A percentile compares a stretch with the other conserved stretches of the same genome.
phyloP scores from a whole-genome alignment of 257 asterid species.

The Catharanthus roseus region DNA sequence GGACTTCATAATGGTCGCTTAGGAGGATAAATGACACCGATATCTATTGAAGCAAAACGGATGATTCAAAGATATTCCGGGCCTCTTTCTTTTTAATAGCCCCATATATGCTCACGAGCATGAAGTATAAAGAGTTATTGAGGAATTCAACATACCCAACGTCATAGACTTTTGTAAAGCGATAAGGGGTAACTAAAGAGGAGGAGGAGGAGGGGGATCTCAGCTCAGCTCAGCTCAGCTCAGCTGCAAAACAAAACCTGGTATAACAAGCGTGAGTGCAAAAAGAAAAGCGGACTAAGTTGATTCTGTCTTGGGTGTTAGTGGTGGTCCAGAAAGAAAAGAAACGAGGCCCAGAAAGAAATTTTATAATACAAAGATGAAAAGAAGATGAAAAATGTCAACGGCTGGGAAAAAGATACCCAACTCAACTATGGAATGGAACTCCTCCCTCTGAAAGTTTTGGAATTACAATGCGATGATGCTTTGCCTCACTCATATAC shows the following conservation, averaged over 20 bases:
- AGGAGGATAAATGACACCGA: too few species aligned
- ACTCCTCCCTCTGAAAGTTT: slow-evolving; percentile 30
- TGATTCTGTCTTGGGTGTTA: slow-evolving; percentile 28
- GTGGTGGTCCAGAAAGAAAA: slow-evolving; percentile 55
- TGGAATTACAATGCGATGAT: slow-evolving; percentile 27
- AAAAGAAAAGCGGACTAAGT: slow-evolving; percentile 25
- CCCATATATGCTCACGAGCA: not conserved
- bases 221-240: too few species aligned
- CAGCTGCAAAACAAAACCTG: too few species aligned
- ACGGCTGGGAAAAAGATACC: slow-evolving; percentile 40
- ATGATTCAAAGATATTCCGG: slow-evolving; percentile 12
- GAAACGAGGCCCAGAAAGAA: slow-evolving; percentile 6
- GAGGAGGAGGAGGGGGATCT: slow-evolving; percentile 7
- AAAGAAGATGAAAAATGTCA: slow-evolving; percentile 37
- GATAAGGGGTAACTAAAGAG: slow-evolving; percentile 14
- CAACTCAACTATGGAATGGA: slow-evolving; percentile 21
- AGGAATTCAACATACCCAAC: slow-evolving; percentile 16
- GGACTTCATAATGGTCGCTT: too few species aligned
- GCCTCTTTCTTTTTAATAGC: slow-evolving; percentile 8
- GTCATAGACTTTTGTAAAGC: slow-evolving; percentile 32
- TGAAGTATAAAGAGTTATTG: slow-evolving; percentile 6
- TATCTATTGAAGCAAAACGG: too few species aligned
- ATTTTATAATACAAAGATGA: too few species aligned
- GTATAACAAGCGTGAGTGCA: slow-evolving; percentile 47
- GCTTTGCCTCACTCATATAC: too few species aligned